phyloP scores from a whole-genome alignment of 441 rosid species.

The Capsella rubella region DNA sequence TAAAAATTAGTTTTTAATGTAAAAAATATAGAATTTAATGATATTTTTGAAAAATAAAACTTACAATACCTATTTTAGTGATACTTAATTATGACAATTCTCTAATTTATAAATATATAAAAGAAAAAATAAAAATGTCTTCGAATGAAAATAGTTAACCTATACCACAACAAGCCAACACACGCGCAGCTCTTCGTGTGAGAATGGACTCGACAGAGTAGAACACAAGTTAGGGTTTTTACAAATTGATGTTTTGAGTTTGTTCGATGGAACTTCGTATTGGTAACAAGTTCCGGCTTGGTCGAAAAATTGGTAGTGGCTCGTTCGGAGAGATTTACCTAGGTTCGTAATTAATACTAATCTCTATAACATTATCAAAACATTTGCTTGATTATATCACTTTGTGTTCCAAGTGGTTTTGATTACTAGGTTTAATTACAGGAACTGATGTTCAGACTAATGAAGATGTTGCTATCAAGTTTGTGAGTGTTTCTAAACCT shows the following conservation, averaged over 20 bases:
- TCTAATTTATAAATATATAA: no score
- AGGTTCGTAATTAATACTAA: slow-evolving; percentile 52
- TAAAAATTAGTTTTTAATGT: no score
- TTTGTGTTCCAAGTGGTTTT: background rate
- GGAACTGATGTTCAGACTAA: background rate
- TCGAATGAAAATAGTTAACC: no score
- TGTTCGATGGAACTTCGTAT: slow-evolving; percentile 79
- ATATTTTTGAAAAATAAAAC: no score
- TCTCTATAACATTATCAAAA: background rate
- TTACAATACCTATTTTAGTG: no score
- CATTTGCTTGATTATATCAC: background rate
- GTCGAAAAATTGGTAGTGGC: slow-evolving; percentile 96
- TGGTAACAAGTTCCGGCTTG: slow-evolving; percentile 87
- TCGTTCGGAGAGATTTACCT: slow-evolving; percentile 98
- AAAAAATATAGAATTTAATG: no score
- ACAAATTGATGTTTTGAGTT: background rate
- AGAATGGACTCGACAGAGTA: background rate
- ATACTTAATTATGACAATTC: no score
- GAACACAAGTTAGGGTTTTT: slow-evolving; percentile 7
- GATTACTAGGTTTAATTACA: background rate
- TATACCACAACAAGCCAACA: no score
- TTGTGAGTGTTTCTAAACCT: background rate
- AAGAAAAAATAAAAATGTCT: no score
- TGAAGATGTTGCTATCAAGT: background rate
- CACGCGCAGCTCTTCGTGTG: background rate